Evolutionary conservation across 805 yeast genomes (phyloP).

Genomic region (Cephaloascus albidus): DNA sequence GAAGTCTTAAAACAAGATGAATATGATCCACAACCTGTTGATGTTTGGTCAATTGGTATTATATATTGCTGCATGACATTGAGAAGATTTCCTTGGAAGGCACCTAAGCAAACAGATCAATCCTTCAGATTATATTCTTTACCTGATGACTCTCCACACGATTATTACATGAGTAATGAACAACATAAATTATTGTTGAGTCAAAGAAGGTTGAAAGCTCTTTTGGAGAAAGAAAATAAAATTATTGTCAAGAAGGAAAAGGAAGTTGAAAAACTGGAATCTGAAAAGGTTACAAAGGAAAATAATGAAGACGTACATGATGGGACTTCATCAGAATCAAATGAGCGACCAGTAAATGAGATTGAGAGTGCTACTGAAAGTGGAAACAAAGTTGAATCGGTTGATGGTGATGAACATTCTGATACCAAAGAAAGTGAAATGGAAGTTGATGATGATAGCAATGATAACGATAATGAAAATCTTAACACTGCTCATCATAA

Average conservation of each 20-base stretch:
- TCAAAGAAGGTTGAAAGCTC: constrained; percentile 46
- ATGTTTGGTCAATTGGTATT: constrained; percentile 79
- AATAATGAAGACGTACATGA: no score
- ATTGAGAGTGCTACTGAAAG: background rate
- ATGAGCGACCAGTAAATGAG: background rate
- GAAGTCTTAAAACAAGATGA: constrained; percentile 52
- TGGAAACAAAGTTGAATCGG: background rate
- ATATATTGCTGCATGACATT: constrained; percentile 83
- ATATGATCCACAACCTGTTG: constrained; percentile 73
- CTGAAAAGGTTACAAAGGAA: background rate
- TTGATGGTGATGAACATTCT: background rate
- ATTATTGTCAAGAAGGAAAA: constrained; percentile 4
- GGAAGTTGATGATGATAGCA: background rate
- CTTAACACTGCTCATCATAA: background rate
- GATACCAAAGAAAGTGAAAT: background rate
- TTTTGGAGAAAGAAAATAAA: constrained; percentile 32
- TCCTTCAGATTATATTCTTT: constrained; percentile 57
- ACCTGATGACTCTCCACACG: constrained; percentile 70
- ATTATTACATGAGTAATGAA: constrained; percentile 61
- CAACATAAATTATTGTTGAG: constrained; percentile 57
- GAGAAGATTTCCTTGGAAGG: constrained; percentile 83
- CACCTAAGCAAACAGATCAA: constrained; percentile 61
- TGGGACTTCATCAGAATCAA: no score
- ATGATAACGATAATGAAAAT: background rate
- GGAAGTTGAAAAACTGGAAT: background rate